A percentile compares a stretch with the other conserved stretches of the same genome.
phyloP scores from a whole-genome alignment of 2,329 filamentous ascomycete genomes.

The Fusarium coffeatum region DNA sequence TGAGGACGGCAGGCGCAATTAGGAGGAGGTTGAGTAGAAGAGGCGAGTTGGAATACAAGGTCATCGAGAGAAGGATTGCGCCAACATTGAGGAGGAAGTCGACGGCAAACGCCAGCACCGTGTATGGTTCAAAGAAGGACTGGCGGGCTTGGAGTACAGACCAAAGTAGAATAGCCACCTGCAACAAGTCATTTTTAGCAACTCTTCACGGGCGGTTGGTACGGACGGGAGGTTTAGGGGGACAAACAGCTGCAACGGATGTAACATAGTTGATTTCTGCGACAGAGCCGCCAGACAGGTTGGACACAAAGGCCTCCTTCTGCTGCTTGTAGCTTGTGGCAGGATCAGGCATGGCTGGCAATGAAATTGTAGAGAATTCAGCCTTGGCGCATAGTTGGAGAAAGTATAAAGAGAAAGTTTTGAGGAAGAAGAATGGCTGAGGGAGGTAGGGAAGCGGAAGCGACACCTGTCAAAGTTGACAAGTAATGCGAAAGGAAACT shows the following conservation, averaged over 20 bases:
- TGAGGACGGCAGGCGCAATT: slow-evolving; percentile 73
- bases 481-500: slow-evolving; percentile 23
- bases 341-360: slow-evolving; percentile 52
- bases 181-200: slow-evolving; percentile 34
- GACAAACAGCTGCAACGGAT: slow-evolving; percentile 80
- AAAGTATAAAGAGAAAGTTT: not conserved
- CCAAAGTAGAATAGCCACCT: slow-evolving; percentile 89
- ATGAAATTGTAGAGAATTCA: slow-evolving; percentile 1
- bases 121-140: slow-evolving; percentile 84
- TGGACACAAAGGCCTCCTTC: slow-evolving; percentile 96
- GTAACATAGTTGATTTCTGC: slow-evolving; percentile 89
- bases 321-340: slow-evolving; percentile 82
- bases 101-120: slow-evolving; percentile 72
- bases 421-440: slow-evolving; percentile 9
- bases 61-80: slow-evolving; percentile 84
- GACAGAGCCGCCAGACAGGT: slow-evolving; percentile 84
- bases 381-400: slow-evolving; percentile 29
- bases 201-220: not conserved
- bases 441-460: slow-evolving; percentile 28
- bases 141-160: slow-evolving; percentile 86
- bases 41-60: slow-evolving; percentile 81
- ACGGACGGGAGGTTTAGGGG: not conserved
- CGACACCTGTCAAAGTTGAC: slow-evolving; percentile 42
- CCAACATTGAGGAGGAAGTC: slow-evolving; percentile 91
- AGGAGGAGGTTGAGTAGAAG: slow-evolving; percentile 80